Percentiles rank a stretch among this genome's conserved stretches.
Evolutionary conservation across 2,329 filamentous ascomycete species (phyloP).

Genomic region (Lanzia echinophila): DNA sequence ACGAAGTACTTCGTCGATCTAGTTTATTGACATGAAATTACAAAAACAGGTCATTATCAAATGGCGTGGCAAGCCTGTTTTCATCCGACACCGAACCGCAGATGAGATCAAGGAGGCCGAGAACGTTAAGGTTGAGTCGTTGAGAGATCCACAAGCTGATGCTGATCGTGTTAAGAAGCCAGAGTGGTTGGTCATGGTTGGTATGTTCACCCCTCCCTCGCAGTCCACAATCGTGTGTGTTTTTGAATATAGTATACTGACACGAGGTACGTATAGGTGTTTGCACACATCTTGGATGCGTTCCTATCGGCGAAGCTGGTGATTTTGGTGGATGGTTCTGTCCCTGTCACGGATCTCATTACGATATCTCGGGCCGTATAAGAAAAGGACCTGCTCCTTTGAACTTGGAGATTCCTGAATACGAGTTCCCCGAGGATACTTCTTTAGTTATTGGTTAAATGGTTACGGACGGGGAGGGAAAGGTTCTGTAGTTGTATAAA

Average conservation of each 20-base stretch:
- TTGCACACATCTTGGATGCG: slow-evolving; percentile 98
- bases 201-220: slow-evolving; percentile 41
- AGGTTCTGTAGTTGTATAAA: slow-evolving; percentile 11
- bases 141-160: slow-evolving; percentile 89
- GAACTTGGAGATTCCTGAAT: slow-evolving; percentile 90
- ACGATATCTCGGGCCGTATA: slow-evolving; percentile 98
- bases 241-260: slow-evolving; percentile 20
- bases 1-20: not conserved
- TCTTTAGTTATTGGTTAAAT: slow-evolving; percentile 87
- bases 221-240: not conserved
- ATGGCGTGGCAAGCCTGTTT: slow-evolving; percentile 99
- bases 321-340: slow-evolving; percentile 99
- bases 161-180: slow-evolving; percentile 94
- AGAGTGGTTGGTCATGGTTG: slow-evolving; percentile 98
- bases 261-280: slow-evolving; percentile 55
- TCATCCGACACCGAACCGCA: slow-evolving; percentile 95
- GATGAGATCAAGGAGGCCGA: slow-evolving; percentile 94
- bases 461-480: not conserved
- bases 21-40: not conserved
- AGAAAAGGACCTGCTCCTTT: slow-evolving; percentile 94
- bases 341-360: slow-evolving; percentile 99
- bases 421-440: slow-evolving; percentile 88
- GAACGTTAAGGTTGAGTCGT: slow-evolving; percentile 69
- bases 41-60: slow-evolving; percentile 83
- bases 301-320: slow-evolving; percentile 96